Conservation (phyloP, 2,329 filamentous ascomycete genomes). For the Taxawa tesnikishii region DNA sequence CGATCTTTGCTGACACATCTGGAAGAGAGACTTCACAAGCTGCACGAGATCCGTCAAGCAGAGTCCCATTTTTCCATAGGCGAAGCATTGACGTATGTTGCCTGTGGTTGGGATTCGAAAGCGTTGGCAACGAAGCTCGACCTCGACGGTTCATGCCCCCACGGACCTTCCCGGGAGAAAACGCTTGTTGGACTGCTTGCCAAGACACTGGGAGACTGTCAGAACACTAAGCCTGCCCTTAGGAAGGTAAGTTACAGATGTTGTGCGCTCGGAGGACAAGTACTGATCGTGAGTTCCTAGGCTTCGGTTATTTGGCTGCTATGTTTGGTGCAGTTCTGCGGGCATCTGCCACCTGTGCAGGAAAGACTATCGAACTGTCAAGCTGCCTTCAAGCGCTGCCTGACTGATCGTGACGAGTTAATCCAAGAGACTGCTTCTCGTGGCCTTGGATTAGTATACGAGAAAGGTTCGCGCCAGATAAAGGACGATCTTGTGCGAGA, state of each 20-base stretch:
- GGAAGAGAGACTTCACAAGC: conserved; percentile 54
- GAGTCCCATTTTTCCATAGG: conserved; percentile 87
- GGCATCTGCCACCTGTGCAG: conserved; percentile 64
- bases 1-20: conserved; percentile 40
- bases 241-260: too few relatives aligned
- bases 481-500: conserved; percentile 78
- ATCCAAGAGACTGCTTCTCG: conserved; percentile 92
- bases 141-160: conserved; percentile 45
- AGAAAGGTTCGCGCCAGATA: conserved; percentile 70
- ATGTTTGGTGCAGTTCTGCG: conserved; percentile 81
- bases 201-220: conserved; percentile 65
- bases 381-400: conserved; percentile 72
- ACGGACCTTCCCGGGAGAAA: conserved; percentile 22
- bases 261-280: too few relatives aligned
- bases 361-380: conserved; percentile 66
- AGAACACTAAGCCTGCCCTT: conserved; percentile 74
- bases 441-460: conserved; percentile 84
- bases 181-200: conserved; percentile 48
- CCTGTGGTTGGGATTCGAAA: conserved; percentile 73
- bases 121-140: conserved; percentile 65
- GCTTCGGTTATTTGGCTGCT: conserved; percentile 93
- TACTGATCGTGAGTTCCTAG: too few relatives aligned
- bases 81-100: conserved; percentile 69
- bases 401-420: conserved; percentile 81
- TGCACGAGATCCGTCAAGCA: conserved; percentile 74